These are phyloP conservation scores for Russula olivacea DNA, from an alignment of 768 basidiomycete species.

Conservation along the genomic window DNA sequence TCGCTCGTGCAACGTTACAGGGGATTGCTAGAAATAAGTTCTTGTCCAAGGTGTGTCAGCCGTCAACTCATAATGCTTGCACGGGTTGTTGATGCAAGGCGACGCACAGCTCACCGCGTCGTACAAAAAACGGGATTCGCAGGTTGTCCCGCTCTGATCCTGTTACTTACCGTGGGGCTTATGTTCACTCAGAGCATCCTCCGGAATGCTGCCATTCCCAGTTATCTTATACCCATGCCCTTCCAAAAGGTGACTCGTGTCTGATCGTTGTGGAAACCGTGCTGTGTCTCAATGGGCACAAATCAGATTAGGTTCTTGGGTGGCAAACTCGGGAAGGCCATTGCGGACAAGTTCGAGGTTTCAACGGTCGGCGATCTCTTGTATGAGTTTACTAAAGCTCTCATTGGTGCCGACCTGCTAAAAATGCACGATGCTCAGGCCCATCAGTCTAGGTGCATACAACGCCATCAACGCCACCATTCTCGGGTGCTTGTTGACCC, in stretches of 20 bases:
- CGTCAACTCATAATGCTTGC: slow-evolving; percentile 1
- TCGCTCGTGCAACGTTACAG: slow-evolving; percentile 34
- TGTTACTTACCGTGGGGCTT: neutral
- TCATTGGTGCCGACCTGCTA: neutral
- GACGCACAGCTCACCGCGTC: slow-evolving; percentile 70
- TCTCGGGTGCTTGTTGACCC: neutral
- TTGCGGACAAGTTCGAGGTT: slow-evolving; percentile 84
- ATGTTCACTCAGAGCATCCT: slow-evolving; percentile 61
- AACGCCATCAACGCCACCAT: slow-evolving; percentile 6
- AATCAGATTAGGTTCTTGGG: slow-evolving; percentile 86
- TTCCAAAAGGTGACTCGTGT: slow-evolving; percentile 43
- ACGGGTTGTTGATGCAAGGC: neutral
- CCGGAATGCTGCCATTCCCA: slow-evolving; percentile 74
- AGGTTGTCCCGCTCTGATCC: slow-evolving; percentile 40
- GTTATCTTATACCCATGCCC: slow-evolving; percentile 75
- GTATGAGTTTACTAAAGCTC: slow-evolving; percentile 41
- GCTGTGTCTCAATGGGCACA: neutral
- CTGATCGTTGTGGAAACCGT: neutral
- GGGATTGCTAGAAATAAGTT: slow-evolving; percentile 93
- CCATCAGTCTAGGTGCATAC: slow-evolving; percentile 48
- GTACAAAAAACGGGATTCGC: slow-evolving; percentile 84
- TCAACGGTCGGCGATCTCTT: slow-evolving; percentile 86
- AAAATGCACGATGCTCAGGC: slow-evolving; percentile 33
- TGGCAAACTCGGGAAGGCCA: slow-evolving; percentile 84
- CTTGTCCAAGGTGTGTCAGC: slow-evolving; percentile 69